Base-by-base conservation (phyloP, 2,329 filamentous ascomycete species). In the Sarocladiaceae sp. region DNA sequence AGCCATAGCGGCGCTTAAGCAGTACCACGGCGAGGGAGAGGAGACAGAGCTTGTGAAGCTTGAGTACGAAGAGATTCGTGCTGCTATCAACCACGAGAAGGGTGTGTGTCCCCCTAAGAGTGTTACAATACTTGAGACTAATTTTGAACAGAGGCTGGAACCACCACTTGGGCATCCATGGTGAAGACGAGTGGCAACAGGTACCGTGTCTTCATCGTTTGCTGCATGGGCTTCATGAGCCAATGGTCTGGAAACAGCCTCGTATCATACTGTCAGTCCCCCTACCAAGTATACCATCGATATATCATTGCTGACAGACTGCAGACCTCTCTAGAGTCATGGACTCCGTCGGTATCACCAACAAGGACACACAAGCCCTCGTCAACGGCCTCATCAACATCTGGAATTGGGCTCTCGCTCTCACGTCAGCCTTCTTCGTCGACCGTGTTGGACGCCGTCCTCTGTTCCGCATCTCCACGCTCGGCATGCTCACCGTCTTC, bases 1-100 rank as follows among this genome's bases (percentile, higher is more conserved):
- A 51, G 77, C 77, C 0, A 67, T 62, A 12, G 59, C 61, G 1
- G 70, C 78, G 18, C 54, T 81, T 1, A 61, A 68, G 51, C 73
- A 73, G 45, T 74, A 73, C 32, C 72, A 78, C 43, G 72, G 68
- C 18, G 72, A 74, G 47, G 62, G 65, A 23, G 50, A 58, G 1
- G 58, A 67, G 2, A 67, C 63, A 2, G 63, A 67, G 42, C 55
- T 74, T 5, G 72, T 76, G 11, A 57, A 65, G 13, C 62, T 70
- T 18, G 73, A 76, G 49, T 67, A 64, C 39, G 59, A 66, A 7
- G 72, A 78, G 53, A 76, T 78, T 21, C n/a, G 34, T 13, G 20
- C 34, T 39, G 34, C 19, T 9, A 39, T 39, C 16, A n/a, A 39
- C n/a, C 45, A 66, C 67, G 48, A 61, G 71, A 44, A 68, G 66